These are phyloP conservation scores for Mucor mucedo DNA, from an alignment of 371 early-diverging fungal genomes.

Conservation along the genomic window DNA sequence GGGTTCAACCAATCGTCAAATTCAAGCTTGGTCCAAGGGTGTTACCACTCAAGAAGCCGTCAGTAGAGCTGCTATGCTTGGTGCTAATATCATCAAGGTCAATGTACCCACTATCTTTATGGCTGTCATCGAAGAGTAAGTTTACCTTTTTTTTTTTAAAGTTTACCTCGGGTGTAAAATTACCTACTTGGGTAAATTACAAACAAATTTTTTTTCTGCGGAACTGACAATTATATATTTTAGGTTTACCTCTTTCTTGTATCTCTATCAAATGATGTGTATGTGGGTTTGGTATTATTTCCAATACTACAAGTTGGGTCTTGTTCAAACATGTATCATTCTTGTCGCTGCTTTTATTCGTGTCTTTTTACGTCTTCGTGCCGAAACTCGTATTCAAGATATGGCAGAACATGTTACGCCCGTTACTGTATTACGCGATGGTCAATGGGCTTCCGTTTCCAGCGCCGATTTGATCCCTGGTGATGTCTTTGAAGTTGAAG, in stretches of 20 bases:
- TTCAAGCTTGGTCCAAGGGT: conserved; percentile 57
- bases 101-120: conserved; percentile 50
- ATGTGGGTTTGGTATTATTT: conserved; percentile 75
- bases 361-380: conserved; percentile 60
- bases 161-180: no score
- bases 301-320: conserved; percentile 71
- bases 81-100: conserved; percentile 69
- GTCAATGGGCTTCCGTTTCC: conserved; percentile 53
- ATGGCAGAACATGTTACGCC: conserved; percentile 61
- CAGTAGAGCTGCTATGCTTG: conserved; percentile 56
- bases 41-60: conserved; percentile 56
- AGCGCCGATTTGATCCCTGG: conserved; percentile 68
- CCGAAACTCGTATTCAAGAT: conserved; percentile 64
- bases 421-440: conserved; percentile 59
- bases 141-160: background rate
- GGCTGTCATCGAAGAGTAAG: conserved; percentile 62
- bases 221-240: background rate
- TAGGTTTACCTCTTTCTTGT: conserved; percentile 67
- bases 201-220: background rate
- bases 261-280: conserved; percentile 75
- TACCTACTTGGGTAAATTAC: background rate
- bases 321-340: conserved; percentile 70
- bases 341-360: conserved; percentile 68
- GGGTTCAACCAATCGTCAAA: conserved; percentile 52
- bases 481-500: conserved; percentile 55